phyloP scores from a whole-genome alignment of 2,329 filamentous ascomycete genomes.

The Zasmidium cellare region DNA sequence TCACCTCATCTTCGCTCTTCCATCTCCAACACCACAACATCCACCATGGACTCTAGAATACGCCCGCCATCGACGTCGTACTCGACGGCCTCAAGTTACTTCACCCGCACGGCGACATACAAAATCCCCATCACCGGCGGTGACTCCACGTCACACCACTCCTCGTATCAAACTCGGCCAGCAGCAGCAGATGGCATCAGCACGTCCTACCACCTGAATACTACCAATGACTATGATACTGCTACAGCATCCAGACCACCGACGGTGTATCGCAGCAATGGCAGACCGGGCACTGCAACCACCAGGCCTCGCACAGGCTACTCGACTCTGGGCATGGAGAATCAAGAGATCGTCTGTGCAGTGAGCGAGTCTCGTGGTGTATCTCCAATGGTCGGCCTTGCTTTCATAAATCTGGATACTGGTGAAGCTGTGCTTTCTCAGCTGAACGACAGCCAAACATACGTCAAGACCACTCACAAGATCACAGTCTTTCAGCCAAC shows the following conservation, averaged over 20 bases:
- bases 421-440: slow-evolving; percentile 84
- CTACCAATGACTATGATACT: slow-evolving; percentile 21
- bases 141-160: not conserved
- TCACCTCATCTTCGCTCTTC: not conserved
- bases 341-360: slow-evolving; percentile 81
- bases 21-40: not conserved
- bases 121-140: not conserved
- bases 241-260: slow-evolving; percentile 25
- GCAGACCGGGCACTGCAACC: slow-evolving; percentile 29
- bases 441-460: slow-evolving; percentile 90
- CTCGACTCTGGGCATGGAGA: slow-evolving; percentile 58
- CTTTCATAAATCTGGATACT: slow-evolving; percentile 83
- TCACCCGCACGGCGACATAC: not conserved
- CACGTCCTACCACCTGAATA: slow-evolving; percentile 13
- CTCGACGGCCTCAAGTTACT: not conserved
- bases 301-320: slow-evolving; percentile 54
- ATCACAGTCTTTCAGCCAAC: slow-evolving; percentile 77
- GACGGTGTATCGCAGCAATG: slow-evolving; percentile 22
- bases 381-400: slow-evolving; percentile 71
- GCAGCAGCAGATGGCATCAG: not conserved
- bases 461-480: slow-evolving; percentile 84
- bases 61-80: slow-evolving; percentile 7
- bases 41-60: slow-evolving; percentile 4
- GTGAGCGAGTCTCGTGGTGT: slow-evolving; percentile 85
- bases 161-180: not conserved